phyloP scores from a whole-genome alignment of 2,329 filamentous ascomycete species.

The Penicillium olsonii region DNA sequence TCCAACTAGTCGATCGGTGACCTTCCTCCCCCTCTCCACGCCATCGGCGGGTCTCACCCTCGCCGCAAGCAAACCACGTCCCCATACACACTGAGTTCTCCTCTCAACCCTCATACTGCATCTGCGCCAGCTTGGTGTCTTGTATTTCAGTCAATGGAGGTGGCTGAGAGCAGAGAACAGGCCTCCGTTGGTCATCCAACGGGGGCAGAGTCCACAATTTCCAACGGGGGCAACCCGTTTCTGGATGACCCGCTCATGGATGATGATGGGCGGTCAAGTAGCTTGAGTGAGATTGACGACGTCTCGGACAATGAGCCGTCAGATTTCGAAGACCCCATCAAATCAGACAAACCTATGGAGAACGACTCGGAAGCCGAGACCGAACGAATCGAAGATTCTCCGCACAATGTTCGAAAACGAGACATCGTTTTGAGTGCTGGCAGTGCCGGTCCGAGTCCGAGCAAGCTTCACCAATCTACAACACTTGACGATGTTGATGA shows the following conservation, averaged over 20 bases:
- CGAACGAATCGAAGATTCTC: constrained; percentile 88
- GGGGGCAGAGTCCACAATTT: constrained; percentile 33
- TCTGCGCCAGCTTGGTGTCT: constrained; percentile 2
- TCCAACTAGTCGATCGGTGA: constrained; percentile 18
- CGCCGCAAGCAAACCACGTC: constrained; percentile 18
- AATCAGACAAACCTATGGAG: constrained; percentile 59
- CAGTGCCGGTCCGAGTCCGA: constrained; percentile 68
- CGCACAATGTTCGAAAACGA: constrained; percentile 64
- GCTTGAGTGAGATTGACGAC: constrained; percentile 88
- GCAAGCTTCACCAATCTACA: constrained; percentile 69
- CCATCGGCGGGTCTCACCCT: constrained; percentile 18
- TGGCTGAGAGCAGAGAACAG: constrained; percentile 39
- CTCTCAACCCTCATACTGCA: neutral
- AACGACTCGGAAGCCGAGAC: constrained; percentile 87
- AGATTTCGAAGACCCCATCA: constrained; percentile 52
- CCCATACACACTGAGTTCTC: constrained; percentile 3
- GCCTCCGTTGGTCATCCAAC: constrained; percentile 37
- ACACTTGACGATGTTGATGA: constrained; percentile 51
- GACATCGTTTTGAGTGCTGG: constrained; percentile 63
- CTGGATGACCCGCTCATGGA: constrained; percentile 48
- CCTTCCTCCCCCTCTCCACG: constrained; percentile 19
- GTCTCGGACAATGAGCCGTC: constrained; percentile 66
- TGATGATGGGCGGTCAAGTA: constrained; percentile 79
- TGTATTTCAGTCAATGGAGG: constrained; percentile 38
- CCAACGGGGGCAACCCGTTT: constrained; percentile 39